Evolutionary conservation across 352 stramenopile species (phyloP).

Genomic region (Phytopythium delawarense): DNA sequence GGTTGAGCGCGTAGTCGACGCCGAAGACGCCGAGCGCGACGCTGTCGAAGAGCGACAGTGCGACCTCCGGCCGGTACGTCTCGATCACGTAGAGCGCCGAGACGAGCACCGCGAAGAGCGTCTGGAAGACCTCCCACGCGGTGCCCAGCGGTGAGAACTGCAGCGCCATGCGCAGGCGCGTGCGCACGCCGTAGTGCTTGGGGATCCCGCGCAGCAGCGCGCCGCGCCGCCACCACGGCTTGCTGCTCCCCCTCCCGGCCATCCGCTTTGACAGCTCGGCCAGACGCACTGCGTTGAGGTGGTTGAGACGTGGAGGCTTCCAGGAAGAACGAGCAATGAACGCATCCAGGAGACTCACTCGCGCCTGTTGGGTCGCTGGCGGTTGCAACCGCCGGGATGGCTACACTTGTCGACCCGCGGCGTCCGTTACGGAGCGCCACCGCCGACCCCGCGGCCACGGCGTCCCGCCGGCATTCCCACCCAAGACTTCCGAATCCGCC

Average conservation of each 20-base stretch:
- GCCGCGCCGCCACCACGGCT: neutral
- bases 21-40: slow-evolving; percentile 41
- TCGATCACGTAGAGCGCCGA: slow-evolving; percentile 48
- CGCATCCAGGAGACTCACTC: neutral
- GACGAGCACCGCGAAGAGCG: slow-evolving; percentile 42
- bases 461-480: too few relatives aligned
- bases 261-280: neutral
- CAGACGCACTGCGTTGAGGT: neutral
- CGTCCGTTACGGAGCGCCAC: too few relatives aligned
- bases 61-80: slow-evolving; percentile 31
- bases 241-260: neutral
- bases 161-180: slow-evolving; percentile 55
- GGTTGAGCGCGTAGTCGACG: slow-evolving; percentile 50
- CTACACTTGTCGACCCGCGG: too few relatives aligned
- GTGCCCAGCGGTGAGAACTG: slow-evolving; percentile 44
- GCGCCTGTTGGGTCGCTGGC: too few relatives aligned
- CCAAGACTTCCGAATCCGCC: too few relatives aligned
- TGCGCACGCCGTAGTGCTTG: slow-evolving; percentile 44
- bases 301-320: too few relatives aligned
- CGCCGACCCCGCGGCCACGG: too few relatives aligned
- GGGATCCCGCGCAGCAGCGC: slow-evolving; percentile 44
- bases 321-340: neutral
- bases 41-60: slow-evolving; percentile 30
- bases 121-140: slow-evolving; percentile 60
- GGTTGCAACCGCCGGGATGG: too few relatives aligned